Percentiles rank a stretch among this genome's conserved stretches.
These are phyloP conservation scores for Beauveria varroae DNA, from an alignment of 2,329 filamentous ascomycete genomes.

Conservation along the genomic window DNA sequence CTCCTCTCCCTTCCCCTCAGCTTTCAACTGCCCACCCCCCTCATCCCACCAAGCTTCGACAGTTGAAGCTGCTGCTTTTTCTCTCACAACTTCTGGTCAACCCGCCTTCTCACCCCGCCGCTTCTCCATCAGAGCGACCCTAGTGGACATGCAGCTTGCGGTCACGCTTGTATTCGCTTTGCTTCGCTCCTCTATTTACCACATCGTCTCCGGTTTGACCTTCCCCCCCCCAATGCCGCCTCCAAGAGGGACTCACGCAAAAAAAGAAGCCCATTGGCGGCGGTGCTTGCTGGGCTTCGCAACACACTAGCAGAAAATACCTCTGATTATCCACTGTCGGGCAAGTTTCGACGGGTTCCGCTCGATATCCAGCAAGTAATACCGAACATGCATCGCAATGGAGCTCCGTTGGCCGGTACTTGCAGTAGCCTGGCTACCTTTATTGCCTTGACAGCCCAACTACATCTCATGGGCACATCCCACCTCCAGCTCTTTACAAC, in stretches of 20 bases:
- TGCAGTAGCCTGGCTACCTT: not conserved
- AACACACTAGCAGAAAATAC: not conserved
- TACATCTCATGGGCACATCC: not conserved
- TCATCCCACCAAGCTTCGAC: not conserved
- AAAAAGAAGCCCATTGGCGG: not conserved
- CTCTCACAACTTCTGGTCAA: not conserved
- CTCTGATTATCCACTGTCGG: not conserved
- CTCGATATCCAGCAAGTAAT: constrained; percentile 3
- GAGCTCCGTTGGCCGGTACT: not conserved
- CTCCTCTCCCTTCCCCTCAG: not conserved
- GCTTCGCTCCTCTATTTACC: not conserved
- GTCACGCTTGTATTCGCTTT: not conserved
- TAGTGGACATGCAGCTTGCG: not conserved
- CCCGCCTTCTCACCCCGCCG: not conserved
- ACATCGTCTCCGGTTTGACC: too few species aligned
- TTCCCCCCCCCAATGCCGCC: not conserved
- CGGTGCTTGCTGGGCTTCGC: not conserved
- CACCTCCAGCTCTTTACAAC: not conserved
- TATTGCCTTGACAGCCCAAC: not conserved
- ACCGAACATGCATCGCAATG: constrained; percentile 1
- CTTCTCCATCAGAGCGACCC: not conserved
- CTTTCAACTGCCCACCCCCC: not conserved
- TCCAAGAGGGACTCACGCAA: not conserved
- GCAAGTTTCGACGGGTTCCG: not conserved
- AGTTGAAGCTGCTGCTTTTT: not conserved